Conservation (phyloP, 352 stramenopile genomes). For the Albugo laibachii region DNA sequence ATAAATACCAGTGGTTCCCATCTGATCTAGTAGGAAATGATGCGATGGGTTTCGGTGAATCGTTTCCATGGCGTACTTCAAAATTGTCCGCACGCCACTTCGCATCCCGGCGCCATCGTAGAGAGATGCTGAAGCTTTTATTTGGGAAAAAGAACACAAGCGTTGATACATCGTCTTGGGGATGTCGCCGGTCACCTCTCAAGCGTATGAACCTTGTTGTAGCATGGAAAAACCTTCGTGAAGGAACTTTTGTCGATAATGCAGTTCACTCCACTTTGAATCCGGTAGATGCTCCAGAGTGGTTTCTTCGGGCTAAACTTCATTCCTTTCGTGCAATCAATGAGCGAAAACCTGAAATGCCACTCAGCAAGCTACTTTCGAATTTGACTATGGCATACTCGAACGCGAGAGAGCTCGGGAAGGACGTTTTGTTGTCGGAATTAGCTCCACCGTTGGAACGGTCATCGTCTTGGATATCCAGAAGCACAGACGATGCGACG, state of each 20-base stretch:
- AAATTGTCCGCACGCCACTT: too few species aligned
- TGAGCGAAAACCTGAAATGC: slow-evolving; percentile 28
- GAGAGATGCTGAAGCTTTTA: background rate
- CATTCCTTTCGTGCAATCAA: slow-evolving; percentile 19
- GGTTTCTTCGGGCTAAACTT: slow-evolving; percentile 33
- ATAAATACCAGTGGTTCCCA: slow-evolving; percentile 31
- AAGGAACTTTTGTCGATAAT: slow-evolving; percentile 73
- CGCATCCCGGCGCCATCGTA: too few species aligned
- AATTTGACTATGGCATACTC: slow-evolving; percentile 62
- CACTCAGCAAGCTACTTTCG: slow-evolving; percentile 34
- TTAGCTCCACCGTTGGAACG: slow-evolving; percentile 25
- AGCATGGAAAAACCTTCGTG: slow-evolving; percentile 44
- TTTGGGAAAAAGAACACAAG: background rate
- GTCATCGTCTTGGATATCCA: too few species aligned
- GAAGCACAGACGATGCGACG: too few species aligned
- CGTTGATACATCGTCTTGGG: slow-evolving; percentile 1
- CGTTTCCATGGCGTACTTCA: background rate
- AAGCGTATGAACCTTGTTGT: slow-evolving; percentile 30
- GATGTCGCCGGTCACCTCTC: slow-evolving; percentile 16
- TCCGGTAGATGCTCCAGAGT: slow-evolving; percentile 33
- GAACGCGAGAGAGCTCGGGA: slow-evolving; percentile 38
- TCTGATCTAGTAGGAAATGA: background rate
- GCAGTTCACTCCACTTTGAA: slow-evolving; percentile 64
- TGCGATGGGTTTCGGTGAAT: background rate
- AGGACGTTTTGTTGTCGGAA: slow-evolving; percentile 52